phyloP scores from a whole-genome alignment of 257 asterid genomes.

The Catharanthus roseus region DNA sequence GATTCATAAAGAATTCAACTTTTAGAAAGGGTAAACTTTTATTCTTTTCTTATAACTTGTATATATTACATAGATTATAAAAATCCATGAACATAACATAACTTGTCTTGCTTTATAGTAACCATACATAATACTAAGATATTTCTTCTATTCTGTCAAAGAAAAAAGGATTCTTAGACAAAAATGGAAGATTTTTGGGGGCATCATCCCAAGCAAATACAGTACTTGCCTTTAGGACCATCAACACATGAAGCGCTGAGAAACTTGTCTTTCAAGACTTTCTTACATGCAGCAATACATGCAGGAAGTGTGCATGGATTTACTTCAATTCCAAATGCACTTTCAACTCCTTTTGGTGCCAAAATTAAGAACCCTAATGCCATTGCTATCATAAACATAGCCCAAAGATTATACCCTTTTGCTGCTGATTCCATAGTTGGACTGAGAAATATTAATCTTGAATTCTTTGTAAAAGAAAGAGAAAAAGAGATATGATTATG shows the following conservation, averaged over 20 bases:
- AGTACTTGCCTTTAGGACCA: conserved; percentile 49
- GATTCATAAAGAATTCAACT: no score
- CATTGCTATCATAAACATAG: conserved; percentile 11
- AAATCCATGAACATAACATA: no score
- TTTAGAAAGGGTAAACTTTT: no score
- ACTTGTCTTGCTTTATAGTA: no score
- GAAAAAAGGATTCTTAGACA: no score
- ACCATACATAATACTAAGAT: no score
- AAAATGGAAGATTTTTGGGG: no score
- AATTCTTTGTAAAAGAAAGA: no score
- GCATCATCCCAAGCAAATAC: conserved; percentile 40
- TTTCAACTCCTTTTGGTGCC: conserved; percentile 36
- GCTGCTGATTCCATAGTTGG: conserved; percentile 14
- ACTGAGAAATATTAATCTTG: no score
- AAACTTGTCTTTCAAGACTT: conserved; percentile 30
- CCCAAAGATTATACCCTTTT: conserved; percentile 5
- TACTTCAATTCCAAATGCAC: conserved; percentile 44
- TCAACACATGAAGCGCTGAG: conserved; percentile 44
- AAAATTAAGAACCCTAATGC: conserved; percentile 15
- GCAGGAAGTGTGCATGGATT: conserved; percentile 47
- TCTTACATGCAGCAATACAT: conserved; percentile 48
- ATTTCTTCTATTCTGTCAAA: not conserved
- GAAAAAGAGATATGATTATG: no score
- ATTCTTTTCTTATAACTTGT: no score
- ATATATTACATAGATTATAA: no score